Base-by-base conservation (phyloP, 192 early-diverging fungal species). In the Umbelopsis isabellina region DNA sequence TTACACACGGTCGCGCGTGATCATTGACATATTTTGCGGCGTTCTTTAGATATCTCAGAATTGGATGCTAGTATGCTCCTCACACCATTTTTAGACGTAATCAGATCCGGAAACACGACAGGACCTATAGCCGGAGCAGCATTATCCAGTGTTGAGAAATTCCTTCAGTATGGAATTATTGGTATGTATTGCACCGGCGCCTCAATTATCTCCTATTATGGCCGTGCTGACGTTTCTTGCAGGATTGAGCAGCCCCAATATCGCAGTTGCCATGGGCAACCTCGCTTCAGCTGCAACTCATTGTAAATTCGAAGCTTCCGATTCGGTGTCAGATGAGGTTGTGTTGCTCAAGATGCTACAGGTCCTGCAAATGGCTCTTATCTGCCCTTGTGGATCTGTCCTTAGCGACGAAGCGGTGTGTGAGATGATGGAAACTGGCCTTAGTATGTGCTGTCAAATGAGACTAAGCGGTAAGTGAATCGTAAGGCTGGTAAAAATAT, bases 371-470 rank as follows among this genome's bases (percentile, higher is more conserved):
- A 86, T 89, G 49, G 86, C 93, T 7, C 81, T 95, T 46, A 87
- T 84, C 65, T 94, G 93, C 73, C 75, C 87, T 67, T 87, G 90
- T 72, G 87, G 92, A 51, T 66, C 73, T 35, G 79, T 81, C 4
- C 76, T 99, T 33, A 91, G 91, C 58, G 97, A 99, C 76, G 95
- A 94, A 75, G 90, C 91, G 15, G 88, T 98, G 15, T 99, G 97
- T 76, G 95, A 95, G 72, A 97, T 98, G 87, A 93, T 98, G 78
- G 97, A 99, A 83, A 95, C 95, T 21, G 95, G 92, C 16, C 89
- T 99, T 65, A 94, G 94, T 75, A 96, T 99, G 93, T 94, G 93
- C 77, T 98, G 97, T 77, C 97, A 97, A 83, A 89, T 91, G 72
- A 81, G 95, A 50, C 75, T 97, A 20, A 94, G 91, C 76, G 95